A percentile compares a stretch with the other conserved stretches of the same genome.
phyloP scores from a whole-genome alignment of 257 asterid species.

The Gardenia jasminoides region DNA sequence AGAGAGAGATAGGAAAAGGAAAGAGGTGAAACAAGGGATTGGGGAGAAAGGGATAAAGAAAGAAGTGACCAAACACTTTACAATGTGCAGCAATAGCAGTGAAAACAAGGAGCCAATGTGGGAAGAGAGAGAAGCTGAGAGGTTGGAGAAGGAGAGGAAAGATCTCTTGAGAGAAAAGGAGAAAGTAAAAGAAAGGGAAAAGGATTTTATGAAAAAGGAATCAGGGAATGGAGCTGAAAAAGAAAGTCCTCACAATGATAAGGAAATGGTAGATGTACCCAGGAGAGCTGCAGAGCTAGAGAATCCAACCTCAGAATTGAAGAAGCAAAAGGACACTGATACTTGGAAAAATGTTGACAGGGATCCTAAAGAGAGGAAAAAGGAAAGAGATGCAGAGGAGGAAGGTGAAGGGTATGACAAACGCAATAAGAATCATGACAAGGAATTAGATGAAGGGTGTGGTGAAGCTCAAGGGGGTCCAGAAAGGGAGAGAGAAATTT shows the following conservation, averaged over 20 bases:
- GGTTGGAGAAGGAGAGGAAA: constrained; percentile 73
- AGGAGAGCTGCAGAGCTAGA: constrained; percentile 61
- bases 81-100: constrained; percentile 46
- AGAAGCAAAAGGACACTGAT: constrained; percentile 68
- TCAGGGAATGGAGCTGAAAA: constrained; percentile 64
- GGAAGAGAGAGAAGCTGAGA: constrained; percentile 81
- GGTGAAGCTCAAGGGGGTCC: constrained; percentile 63
- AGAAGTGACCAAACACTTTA: constrained; percentile 60
- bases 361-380: constrained; percentile 67
- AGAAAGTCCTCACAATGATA: constrained; percentile 56
- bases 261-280: constrained; percentile 55
- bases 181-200: constrained; percentile 61
- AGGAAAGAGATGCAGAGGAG: constrained; percentile 74
- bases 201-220: constrained; percentile 71
- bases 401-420: constrained; percentile 81
- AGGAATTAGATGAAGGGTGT: constrained; percentile 69
- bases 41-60: constrained; percentile 92
- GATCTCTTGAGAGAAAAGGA: constrained; percentile 72
- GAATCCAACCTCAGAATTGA: constrained; percentile 42
- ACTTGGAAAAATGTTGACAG: constrained; percentile 63
- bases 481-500: constrained; percentile 66
- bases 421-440: constrained; percentile 63
- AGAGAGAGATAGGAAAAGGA: constrained; percentile 86
- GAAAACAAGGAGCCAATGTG: constrained; percentile 64
- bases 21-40: constrained; percentile 84